Percentiles rank a stretch among this genome's conserved stretches.
phyloP scores from a whole-genome alignment of 495 filamentous ascomycete genomes.

The Penicillium cosmopolitanum region DNA sequence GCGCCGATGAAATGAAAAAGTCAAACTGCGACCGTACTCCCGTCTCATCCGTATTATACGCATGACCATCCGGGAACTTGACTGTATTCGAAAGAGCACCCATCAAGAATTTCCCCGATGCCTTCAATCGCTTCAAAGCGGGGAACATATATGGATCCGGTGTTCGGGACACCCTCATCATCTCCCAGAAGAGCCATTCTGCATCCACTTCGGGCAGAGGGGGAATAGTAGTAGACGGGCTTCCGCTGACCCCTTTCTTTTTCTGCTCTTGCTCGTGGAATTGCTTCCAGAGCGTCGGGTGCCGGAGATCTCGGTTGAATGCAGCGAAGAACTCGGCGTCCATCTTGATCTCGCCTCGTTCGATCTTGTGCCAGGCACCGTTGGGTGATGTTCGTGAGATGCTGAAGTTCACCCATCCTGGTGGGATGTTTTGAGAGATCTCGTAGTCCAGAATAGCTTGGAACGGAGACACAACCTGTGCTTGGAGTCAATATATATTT shows the following conservation, averaged over 20 bases:
- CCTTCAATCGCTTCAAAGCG: constrained; percentile 70
- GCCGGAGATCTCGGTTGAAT: constrained; percentile 75
- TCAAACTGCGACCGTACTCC: constrained; percentile 70
- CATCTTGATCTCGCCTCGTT: constrained; percentile 73
- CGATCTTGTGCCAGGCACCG: constrained; percentile 85
- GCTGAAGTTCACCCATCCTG: constrained; percentile 88
- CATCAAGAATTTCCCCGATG: constrained; percentile 67
- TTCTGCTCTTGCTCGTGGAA: constrained; percentile 51
- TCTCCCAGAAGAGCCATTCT: constrained; percentile 82
- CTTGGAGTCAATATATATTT: too few relatives aligned
- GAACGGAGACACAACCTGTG: constrained; percentile 85
- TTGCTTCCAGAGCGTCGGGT: constrained; percentile 65
- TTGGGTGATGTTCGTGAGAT: constrained; percentile 77
- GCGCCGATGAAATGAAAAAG: constrained; percentile 80
- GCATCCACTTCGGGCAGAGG: constrained; percentile 76
- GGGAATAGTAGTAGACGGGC: constrained; percentile 34
- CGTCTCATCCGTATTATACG: constrained; percentile 48
- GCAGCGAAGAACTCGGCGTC: constrained; percentile 73
- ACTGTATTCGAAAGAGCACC: constrained; percentile 89
- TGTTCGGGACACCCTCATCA: constrained; percentile 76
- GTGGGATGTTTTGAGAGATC: constrained; percentile 68
- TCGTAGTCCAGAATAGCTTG: constrained; percentile 93
- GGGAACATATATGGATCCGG: constrained; percentile 89
- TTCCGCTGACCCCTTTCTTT: constrained; percentile 30
- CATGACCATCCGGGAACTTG: constrained; percentile 72